Evolutionary conservation across 2,329 filamentous ascomycete genomes (phyloP).

Genomic region (Xylogone sp.): DNA sequence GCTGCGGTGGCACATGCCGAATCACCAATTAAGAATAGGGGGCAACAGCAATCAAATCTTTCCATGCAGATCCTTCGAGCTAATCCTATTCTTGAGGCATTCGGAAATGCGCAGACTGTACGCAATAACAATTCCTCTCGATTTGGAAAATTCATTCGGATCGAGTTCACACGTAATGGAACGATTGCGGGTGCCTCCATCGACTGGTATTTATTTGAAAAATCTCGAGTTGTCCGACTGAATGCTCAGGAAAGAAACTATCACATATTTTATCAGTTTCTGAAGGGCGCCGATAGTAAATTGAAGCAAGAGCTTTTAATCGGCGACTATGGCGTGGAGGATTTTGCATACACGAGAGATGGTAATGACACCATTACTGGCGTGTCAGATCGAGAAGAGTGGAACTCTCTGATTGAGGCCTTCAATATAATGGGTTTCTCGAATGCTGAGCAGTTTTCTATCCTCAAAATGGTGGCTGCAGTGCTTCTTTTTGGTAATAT

Average conservation of each 20-base stretch:
- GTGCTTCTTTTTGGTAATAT: conserved; percentile 94
- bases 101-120: conserved; percentile 96
- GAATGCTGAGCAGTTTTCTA: conserved; percentile 75
- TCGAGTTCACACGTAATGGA: conserved; percentile 84
- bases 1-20: conserved; percentile 90
- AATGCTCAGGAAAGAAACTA: conserved; percentile 91
- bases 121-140: conserved; percentile 98
- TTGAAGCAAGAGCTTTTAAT: conserved; percentile 77
- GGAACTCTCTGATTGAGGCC: conserved; percentile 84
- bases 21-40: conserved; percentile 58
- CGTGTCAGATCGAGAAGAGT: conserved; percentile 87
- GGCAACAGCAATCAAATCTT: conserved; percentile 71
- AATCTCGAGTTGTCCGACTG: conserved; percentile 91
- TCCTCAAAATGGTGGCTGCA: conserved; percentile 83
- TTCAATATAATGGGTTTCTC: conserved; percentile 94
- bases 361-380: conserved; percentile 91
- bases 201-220: conserved; percentile 97
- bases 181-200: conserved; percentile 95
- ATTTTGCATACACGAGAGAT: conserved; percentile 88
- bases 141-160: conserved; percentile 98
- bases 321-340: conserved; percentile 69
- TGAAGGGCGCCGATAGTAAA: conserved; percentile 73
- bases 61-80: conserved; percentile 95
- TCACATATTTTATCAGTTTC: conserved; percentile 93
- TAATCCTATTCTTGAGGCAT: conserved; percentile 96